Evolutionary conservation across 1,284 basidiomycete species (phyloP).

Genomic region (Crucibulum parvulum): DNA sequence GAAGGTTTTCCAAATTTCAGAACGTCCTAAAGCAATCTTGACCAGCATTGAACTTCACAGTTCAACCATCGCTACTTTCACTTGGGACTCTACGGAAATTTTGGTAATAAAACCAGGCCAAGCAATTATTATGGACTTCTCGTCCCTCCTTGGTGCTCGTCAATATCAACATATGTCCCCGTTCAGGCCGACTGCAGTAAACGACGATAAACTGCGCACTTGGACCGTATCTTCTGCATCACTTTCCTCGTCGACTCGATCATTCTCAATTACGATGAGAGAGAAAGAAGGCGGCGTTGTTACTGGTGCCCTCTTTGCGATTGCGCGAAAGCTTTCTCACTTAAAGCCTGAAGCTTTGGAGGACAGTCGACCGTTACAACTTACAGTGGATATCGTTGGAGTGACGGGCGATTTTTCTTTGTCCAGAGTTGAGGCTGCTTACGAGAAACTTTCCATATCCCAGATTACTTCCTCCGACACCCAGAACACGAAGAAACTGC

Average conservation of each 20-base stretch:
- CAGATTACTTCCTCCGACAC: not conserved
- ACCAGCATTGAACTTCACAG: constrained; percentile 45
- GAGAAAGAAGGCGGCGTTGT: constrained; percentile 49
- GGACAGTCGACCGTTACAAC: constrained; percentile 38
- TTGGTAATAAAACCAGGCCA: constrained; percentile 46
- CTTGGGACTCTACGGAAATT: constrained; percentile 40
- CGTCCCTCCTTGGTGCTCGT: constrained; percentile 47
- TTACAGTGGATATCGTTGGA: constrained; percentile 38
- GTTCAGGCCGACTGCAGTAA: constrained; percentile 48
- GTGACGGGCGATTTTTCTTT: constrained; percentile 41
- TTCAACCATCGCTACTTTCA: constrained; percentile 54
- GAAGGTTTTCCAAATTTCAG: not conserved
- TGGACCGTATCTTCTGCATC: constrained; percentile 55
- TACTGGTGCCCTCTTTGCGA: constrained; percentile 55
- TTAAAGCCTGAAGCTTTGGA: constrained; percentile 43
- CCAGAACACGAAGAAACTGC: not conserved
- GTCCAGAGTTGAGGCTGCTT: constrained; percentile 10
- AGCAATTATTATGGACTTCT: constrained; percentile 56
- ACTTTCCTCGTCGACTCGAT: not conserved
- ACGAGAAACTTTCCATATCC: too few species aligned
- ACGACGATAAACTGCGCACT: constrained; percentile 67
- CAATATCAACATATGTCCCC: constrained; percentile 56
- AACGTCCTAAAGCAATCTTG: constrained; percentile 36
- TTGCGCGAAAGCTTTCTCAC: constrained; percentile 43
- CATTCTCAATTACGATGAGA: not conserved